phyloP scores from a whole-genome alignment of 2,329 filamentous ascomycete genomes.

The Hypoxylon sp. region DNA sequence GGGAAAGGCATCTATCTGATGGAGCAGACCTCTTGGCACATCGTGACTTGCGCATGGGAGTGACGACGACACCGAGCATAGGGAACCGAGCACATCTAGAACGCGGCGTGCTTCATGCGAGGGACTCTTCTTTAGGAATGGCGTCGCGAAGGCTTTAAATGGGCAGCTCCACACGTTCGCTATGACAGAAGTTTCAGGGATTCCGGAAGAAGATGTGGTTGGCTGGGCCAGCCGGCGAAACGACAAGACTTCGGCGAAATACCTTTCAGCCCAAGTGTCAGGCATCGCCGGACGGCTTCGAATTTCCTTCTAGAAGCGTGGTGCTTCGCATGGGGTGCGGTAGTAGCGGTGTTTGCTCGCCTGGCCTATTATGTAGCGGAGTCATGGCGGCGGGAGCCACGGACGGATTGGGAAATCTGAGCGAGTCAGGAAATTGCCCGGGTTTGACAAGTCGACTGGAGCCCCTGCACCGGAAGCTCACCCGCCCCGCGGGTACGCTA shows the following conservation, averaged over 20 bases:
- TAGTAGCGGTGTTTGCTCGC: constrained; percentile 9
- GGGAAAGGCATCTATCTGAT: constrained; percentile 9
- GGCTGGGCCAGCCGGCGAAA: constrained; percentile 17
- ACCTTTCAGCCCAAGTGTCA: constrained; percentile 20
- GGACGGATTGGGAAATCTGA: constrained; percentile 31
- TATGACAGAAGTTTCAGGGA: constrained; percentile 39
- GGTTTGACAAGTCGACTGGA: constrained; percentile 14
- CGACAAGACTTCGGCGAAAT: constrained; percentile 34
- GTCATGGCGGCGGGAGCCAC: constrained; percentile 20
- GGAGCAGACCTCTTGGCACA: constrained; percentile 2
- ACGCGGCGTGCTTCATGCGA: constrained; percentile 29
- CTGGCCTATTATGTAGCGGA: constrained; percentile 3
- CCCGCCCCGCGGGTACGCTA: constrained; percentile 35
- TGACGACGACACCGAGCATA: constrained; percentile 2
- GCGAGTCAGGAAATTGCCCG: constrained; percentile 32
- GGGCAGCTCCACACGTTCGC: constrained; percentile 28
- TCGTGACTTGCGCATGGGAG: constrained; percentile 16
- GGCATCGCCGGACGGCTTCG: constrained; percentile 17
- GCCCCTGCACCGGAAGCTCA: constrained; percentile 37
- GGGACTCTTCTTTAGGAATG: constrained; percentile 31
- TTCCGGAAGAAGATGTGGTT: constrained; percentile 3
- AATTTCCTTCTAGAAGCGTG: constrained; percentile 40
- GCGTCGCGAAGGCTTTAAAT: constrained; percentile 21
- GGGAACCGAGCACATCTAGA: constrained; percentile 14
- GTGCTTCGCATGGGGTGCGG: constrained; percentile 8